These are phyloP conservation scores for Inga leiocalycina DNA, from an alignment of 306 rosid genomes.

Conservation along the genomic window DNA sequence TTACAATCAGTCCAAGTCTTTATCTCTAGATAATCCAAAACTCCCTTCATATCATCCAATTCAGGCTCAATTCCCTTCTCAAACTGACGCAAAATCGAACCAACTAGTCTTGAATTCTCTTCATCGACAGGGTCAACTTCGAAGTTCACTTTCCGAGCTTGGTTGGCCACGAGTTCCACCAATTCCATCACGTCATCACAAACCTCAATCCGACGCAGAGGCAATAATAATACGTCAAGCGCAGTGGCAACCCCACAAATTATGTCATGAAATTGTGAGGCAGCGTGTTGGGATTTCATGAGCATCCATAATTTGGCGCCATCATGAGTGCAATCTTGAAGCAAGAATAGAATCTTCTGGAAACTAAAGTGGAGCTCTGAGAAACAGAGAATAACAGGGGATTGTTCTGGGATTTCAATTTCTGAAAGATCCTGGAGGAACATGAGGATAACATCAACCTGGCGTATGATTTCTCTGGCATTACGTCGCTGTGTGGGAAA, in stretches of 20 bases:
- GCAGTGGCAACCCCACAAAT: slow-evolving; percentile 46
- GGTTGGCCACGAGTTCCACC: slow-evolving; percentile 46
- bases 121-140: slow-evolving; percentile 40
- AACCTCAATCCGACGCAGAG: slow-evolving; percentile 34
- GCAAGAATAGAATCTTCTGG: slow-evolving; percentile 51
- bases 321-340: slow-evolving; percentile 49
- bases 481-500: slow-evolving; percentile 52
- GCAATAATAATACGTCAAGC: slow-evolving; percentile 48
- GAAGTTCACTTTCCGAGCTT: slow-evolving; percentile 40
- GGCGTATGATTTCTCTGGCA: slow-evolving; percentile 53
- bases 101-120: slow-evolving; percentile 9
- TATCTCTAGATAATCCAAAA: slow-evolving; percentile 47
- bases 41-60: slow-evolving; percentile 17
- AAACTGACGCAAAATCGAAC: slow-evolving; percentile 38
- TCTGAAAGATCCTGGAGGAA: slow-evolving; percentile 58
- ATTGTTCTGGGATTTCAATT: slow-evolving; percentile 14
- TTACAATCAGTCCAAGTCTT: slow-evolving; percentile 53
- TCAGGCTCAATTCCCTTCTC: slow-evolving; percentile 50
- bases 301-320: slow-evolving; percentile 52
- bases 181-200: slow-evolving; percentile 53
- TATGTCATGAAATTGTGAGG: slow-evolving; percentile 39
- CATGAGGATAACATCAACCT: slow-evolving; percentile 44
- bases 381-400: slow-evolving; percentile 36
- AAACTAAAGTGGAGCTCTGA: slow-evolving; percentile 52
- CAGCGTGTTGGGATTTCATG: slow-evolving; percentile 40